These are phyloP conservation scores for Phialophora macrospora DNA, from an alignment of 2,329 filamentous ascomycete species.

Conservation along the genomic window DNA sequence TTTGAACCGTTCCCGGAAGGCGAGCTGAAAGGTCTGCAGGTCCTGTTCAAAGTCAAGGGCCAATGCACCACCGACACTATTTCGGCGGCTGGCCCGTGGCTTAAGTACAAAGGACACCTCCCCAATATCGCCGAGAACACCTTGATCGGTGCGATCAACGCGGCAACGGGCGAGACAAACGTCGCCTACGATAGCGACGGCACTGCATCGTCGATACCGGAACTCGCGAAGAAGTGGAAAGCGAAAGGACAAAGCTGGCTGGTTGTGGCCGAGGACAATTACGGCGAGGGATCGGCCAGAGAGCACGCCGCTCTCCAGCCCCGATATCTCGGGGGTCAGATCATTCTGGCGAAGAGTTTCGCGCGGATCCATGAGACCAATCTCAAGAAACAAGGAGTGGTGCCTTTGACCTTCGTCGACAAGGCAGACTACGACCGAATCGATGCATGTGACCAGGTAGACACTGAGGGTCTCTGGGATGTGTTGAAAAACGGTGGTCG, in stretches of 20 bases:
- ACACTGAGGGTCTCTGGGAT: constrained; percentile 81
- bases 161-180: constrained; percentile 90
- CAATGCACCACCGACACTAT: constrained; percentile 99
- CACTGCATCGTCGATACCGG: constrained; percentile 76
- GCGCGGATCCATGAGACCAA: constrained; percentile 95
- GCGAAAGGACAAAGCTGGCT: constrained; percentile 77
- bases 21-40: constrained; percentile 77
- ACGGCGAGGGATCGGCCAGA: constrained; percentile 86
- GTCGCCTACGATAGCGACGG: constrained; percentile 86
- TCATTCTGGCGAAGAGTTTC: constrained; percentile 85
- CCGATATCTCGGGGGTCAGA: constrained; percentile 81
- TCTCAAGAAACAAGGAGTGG: constrained; percentile 95
- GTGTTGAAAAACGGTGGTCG: constrained; percentile 78
- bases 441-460: constrained; percentile 79
- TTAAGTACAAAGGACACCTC: constrained; percentile 99
- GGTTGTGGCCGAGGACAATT: constrained; percentile 96
- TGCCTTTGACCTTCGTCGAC: constrained; percentile 87
- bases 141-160: constrained; percentile 91
- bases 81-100: constrained; percentile 93
- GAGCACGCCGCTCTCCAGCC: constrained; percentile 91
- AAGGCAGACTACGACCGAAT: constrained; percentile 87
- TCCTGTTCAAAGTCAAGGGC: constrained; percentile 94
- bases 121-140: constrained; percentile 98
- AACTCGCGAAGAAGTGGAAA: constrained; percentile 85
- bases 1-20: constrained; percentile 79